A percentile compares a stretch with the other conserved stretches of the same genome.
These are phyloP conservation scores for Phytophthora multivora DNA, from an alignment of 352 stramenopile genomes.

Conservation along the genomic window DNA sequence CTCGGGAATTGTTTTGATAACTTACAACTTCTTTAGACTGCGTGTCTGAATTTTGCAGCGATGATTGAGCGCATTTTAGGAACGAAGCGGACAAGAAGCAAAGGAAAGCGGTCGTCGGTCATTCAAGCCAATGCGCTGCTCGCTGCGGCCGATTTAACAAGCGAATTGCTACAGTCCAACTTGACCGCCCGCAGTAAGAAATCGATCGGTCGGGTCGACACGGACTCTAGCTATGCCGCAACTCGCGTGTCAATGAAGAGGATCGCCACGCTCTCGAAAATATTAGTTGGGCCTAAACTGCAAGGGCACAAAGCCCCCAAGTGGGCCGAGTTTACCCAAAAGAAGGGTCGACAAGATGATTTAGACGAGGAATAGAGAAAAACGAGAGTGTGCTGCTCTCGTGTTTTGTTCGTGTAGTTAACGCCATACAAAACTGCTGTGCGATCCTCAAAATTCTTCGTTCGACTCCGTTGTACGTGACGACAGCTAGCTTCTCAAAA, in stretches of 20 bases:
- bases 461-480: conserved; percentile 17
- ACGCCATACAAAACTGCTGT: conserved; percentile 35
- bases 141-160: conserved; percentile 10
- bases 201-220: background rate
- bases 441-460: conserved; percentile 22
- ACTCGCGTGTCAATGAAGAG: background rate
- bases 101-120: background rate
- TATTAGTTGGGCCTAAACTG: conserved; percentile 7
- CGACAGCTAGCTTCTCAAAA: conserved; percentile 4
- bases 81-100: background rate
- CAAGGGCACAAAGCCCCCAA: background rate
- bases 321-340: conserved; percentile 18
- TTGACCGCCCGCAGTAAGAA: background rate
- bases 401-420: conserved; percentile 23
- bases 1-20: background rate
- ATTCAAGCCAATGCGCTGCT: conserved; percentile 21
- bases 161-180: conserved; percentile 1
- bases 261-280: conserved; percentile 24
- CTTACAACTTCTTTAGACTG: conserved; percentile 11
- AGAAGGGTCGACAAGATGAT: background rate
- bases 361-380: background rate
- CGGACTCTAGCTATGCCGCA: background rate
- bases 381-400: background rate
- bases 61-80: conserved; percentile 23
- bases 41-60: conserved; percentile 22